Conservation (phyloP, 2,329 filamentous ascomycete species). For the Cephalotrichum gorgonifer region DNA sequence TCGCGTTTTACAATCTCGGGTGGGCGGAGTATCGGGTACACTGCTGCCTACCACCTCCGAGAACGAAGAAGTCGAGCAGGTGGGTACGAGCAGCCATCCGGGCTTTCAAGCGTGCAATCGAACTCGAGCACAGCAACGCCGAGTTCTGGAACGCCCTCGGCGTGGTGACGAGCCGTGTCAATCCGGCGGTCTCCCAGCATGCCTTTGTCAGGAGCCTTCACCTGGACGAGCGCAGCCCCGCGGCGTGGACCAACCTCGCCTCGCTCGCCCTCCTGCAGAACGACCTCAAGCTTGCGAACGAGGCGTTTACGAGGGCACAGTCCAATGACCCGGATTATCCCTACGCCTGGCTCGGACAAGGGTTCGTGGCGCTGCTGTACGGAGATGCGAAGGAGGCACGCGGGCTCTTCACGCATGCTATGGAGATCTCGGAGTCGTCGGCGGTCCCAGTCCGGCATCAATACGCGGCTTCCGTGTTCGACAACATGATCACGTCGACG, state of each 20-base stretch:
- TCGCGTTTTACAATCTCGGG: conserved; percentile 95
- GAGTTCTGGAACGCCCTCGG: conserved; percentile 98
- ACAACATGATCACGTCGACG: conserved; percentile 57
- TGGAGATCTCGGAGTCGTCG: conserved; percentile 79
- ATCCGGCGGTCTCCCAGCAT: conserved; percentile 82
- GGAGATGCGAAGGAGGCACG: conserved; percentile 70
- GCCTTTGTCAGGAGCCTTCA: conserved; percentile 87
- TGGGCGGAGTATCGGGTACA: conserved; percentile 87
- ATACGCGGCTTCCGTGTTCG: conserved; percentile 74
- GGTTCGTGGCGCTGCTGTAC: conserved; percentile 66
- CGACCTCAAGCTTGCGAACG: conserved; percentile 77
- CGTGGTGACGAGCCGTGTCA: conserved; percentile 78
- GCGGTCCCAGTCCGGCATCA: conserved; percentile 64
- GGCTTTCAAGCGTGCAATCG: conserved; percentile 92
- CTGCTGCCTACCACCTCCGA: conserved; percentile 43
- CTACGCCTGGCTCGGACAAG: conserved; percentile 90
- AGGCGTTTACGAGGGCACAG: conserved; percentile 82
- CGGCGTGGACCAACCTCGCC: conserved; percentile 85
- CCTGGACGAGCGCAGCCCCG: conserved; percentile 77
- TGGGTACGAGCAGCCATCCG: conserved; percentile 74
- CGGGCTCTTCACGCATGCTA: conserved; percentile 83
- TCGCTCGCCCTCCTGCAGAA: conserved; percentile 76
- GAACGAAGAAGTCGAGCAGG: conserved; percentile 48
- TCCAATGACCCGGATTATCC: conserved; percentile 91
- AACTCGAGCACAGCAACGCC: conserved; percentile 84